Evolutionary conservation across 768 basidiomycete species (phyloP), one percentile per base, ranked within the genome.

Genomic region (Chiua virens): DNA sequence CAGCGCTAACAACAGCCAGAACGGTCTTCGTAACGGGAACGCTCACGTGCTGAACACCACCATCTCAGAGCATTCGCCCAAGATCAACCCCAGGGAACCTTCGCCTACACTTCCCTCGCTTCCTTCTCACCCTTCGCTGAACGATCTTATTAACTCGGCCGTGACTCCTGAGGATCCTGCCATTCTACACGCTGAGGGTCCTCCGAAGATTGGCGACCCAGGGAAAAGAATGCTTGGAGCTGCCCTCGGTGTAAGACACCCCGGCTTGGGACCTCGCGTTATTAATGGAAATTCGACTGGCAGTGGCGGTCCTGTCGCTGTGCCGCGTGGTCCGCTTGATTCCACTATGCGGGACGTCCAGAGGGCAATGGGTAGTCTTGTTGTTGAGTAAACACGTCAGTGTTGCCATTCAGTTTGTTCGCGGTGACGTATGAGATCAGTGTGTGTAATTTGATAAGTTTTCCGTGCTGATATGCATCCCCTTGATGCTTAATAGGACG

Each of bases 171-270:
- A 79, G 17, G 87, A 90, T 67, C 86, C 87, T 18, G 86, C 87
- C 1, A 86, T 89, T 52, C 65, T 89, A 45, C 68, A 71, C 18
- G 68, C 71, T 3, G 65, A 67, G 38, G 63, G 68, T n/a, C 85
- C 83, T n/a, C 89, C 89, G 20, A 80, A 86, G 62, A 91, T 93
- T 59, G 91, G 91, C 32, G 89, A 93, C 68, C 88, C 91, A 28
- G 91, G 88, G 36, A 90, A 89, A 73, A 78, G 91, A 62, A 93
- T 93, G 90, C 77, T 93, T 21, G 92, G 89, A 37, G 86, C 86
- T 47, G 90, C 90, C 28, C 74, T 93, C 50, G 92, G 91, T 40
- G 79, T 92, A 53, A 79, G 90, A 70, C 89, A 91, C 70, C 91
- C 91, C 27, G 78, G 79, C 35, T 73, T 91, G 52, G 80, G 79